phyloP scores from a whole-genome alignment of 148 eudicot genomes.

The Silene conica region DNA sequence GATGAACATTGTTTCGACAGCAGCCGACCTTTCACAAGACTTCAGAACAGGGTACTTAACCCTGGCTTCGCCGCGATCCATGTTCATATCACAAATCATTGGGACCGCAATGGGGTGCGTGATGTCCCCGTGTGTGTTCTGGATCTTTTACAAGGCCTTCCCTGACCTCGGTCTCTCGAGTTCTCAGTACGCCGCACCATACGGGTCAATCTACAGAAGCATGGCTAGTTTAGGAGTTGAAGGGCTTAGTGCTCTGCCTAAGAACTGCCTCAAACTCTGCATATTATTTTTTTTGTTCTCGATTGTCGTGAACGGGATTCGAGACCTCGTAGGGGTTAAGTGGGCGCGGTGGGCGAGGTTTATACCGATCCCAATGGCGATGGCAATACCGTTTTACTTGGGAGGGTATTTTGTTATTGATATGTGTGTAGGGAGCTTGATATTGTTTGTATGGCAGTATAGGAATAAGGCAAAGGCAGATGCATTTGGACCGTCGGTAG shows the following conservation, averaged over 20 bases:
- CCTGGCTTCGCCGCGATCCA: slow-evolving; percentile 68
- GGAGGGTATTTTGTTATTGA: slow-evolving; percentile 65
- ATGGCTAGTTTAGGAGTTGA: slow-evolving; percentile 62
- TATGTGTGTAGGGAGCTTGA: slow-evolving; percentile 71
- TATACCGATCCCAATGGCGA: slow-evolving; percentile 74
- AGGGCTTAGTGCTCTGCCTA: slow-evolving; percentile 50
- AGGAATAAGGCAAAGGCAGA: slow-evolving; percentile 37
- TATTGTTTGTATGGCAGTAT: slow-evolving; percentile 33
- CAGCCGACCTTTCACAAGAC: slow-evolving; percentile 66
- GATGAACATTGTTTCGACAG: slow-evolving; percentile 79
- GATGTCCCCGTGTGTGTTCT: slow-evolving; percentile 64
- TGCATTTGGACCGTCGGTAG: slow-evolving; percentile 60
- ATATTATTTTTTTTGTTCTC: slow-evolving; percentile 47
- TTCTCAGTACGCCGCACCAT: slow-evolving; percentile 51
- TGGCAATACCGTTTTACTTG: slow-evolving; percentile 73
- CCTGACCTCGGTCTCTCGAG: slow-evolving; percentile 35
- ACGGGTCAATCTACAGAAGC: slow-evolving; percentile 43
- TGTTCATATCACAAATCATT: slow-evolving; percentile 67
- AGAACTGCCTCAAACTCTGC: slow-evolving; percentile 55
- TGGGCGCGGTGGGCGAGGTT: slow-evolving; percentile 23
- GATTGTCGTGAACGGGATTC: slow-evolving; percentile 40
- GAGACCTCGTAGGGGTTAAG: slow-evolving; percentile 31
- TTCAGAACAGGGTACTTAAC: slow-evolving; percentile 77
- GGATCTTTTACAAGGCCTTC: slow-evolving; percentile 66
- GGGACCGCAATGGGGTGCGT: slow-evolving; percentile 74